Evolutionary conservation across 805 yeast genomes (phyloP), one percentile per base, ranked within the genome.

Genomic region (Wickerhamiella sergipiensis): DNA sequence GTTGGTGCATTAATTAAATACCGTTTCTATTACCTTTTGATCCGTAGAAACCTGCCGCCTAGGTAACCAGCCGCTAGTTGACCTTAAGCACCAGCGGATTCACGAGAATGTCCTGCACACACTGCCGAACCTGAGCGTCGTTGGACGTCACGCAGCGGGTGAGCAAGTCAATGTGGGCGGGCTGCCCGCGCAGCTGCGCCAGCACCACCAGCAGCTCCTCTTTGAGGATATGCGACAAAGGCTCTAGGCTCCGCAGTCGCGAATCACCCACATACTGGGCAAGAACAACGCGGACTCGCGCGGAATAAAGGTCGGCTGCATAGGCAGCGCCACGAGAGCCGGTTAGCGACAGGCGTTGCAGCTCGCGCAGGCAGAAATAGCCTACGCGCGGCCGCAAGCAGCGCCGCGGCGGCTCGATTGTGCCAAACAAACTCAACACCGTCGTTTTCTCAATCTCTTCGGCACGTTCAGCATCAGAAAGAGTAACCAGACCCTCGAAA

Each of bases 201-300:
- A 68, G 54, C n/a, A 66, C 54, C 31, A 55, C 56, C 2, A 56
- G 36, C 15, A 88, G 59, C 62, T 89, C 97, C 6, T 68, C 64
- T 50, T 76, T 76, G 56, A 85, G 86, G 7, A 84, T 64, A 40
- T 74, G 71, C 0, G 90, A 77, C 15, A 84, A 68, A 0, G 97
- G 97, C 49, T 75, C 75, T 29, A 64, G 69, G 36, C 79, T 77
- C 6, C 81, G 61, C 12, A 88, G 65, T 31, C 72, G 75, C 48
- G 73, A 76, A 55, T 84, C 88, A 15, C 82, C 77, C 6, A 84
- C 68, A 54, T 77, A 80, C 52, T 83, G 76, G 50, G 83, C 71
- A 44, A 89, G 65, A 0, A 78, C 73, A 53, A 84, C 72, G 9
- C 49, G 43, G 2, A 48, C 55, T 15, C 64, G 52, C 12, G 33